Base-by-base conservation (phyloP, 352 stramenopile species). In the Phytopythium oedochilum region DNA sequence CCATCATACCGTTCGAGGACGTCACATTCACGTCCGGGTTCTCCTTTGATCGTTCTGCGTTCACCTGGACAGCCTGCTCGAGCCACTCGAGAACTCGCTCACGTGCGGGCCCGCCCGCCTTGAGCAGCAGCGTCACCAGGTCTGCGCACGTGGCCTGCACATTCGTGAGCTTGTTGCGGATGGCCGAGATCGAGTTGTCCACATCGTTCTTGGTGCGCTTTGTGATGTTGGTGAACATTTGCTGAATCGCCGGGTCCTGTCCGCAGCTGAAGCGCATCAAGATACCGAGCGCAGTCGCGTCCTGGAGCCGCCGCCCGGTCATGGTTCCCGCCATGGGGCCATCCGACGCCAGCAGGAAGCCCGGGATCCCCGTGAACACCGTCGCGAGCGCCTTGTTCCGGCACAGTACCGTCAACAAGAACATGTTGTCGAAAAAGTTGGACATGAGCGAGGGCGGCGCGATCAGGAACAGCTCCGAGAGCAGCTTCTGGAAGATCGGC, bases 151-250 rank as follows among this genome's bases (percentile, higher is more conserved):
- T 68, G 29, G 72, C 77, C 52, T 89, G 79, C 17, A 93, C 63
- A n/a, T 66, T 83, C 57, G 85, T 67, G 31, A 94, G 59, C 51
- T 90, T 87, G 43, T 61, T 81, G 18, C 83, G 82, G 60, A 91
- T 67, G 3, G 73, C 67, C 20, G 71, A 42, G 32, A 92, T 71
- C 29, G 80, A 85, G 60, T 86, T 83, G 55, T 94, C 77, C 34
- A 92, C 75, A 44, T 92, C 77, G 17, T 73, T 80, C 63, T 88
- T 88, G 25, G 80, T 90, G 11, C 83, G 77, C 64, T 92, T 94
- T 3, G 83, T 89, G 47, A 94, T 86, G 60, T 94, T 92, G 8
- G 73, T 60, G 39, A 94, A 94, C 75, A 94, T 83, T 57, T 94
- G 81, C 57, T 81, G 71, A 7, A 94, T 74, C 0, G 73, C 76